Percentiles rank a stretch among this genome's conserved stretches.
These are phyloP conservation scores for Sarocladiaceae sp. DNA, from an alignment of 2,329 filamentous ascomycete genomes.

Conservation along the genomic window DNA sequence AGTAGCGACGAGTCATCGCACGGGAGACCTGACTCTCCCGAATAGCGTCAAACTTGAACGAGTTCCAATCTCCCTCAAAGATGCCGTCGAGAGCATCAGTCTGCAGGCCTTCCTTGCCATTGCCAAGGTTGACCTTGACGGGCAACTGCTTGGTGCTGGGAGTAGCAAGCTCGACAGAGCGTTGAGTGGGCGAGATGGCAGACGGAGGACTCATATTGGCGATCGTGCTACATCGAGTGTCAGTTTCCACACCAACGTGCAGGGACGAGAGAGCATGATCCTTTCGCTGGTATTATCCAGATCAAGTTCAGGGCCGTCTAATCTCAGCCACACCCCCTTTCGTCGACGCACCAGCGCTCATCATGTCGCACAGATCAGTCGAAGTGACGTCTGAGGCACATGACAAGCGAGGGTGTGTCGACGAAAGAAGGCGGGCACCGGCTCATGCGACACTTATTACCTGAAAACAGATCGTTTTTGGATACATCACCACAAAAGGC, in stretches of 20 bases:
- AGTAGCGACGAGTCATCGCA: constrained; percentile 92
- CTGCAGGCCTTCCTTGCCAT: constrained; percentile 21
- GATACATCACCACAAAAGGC: constrained; percentile 25
- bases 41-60: constrained; percentile 80
- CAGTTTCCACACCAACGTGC: constrained; percentile 15
- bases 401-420: not conserved
- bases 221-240: constrained; percentile 25
- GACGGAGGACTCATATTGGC: constrained; percentile 74
- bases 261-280: constrained; percentile 76
- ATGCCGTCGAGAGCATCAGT: constrained; percentile 30
- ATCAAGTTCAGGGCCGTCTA: constrained; percentile 94
- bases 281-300: constrained; percentile 99
- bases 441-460: constrained; percentile 56
- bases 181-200: constrained; percentile 56
- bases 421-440: constrained; percentile 44
- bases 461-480: constrained; percentile 32
- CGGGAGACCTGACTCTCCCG: constrained; percentile 89
- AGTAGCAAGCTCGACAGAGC: constrained; percentile 41
- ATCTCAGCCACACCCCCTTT: constrained; percentile 58
- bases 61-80: constrained; percentile 71
- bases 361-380: no score
- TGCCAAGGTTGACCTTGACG: constrained; percentile 21
- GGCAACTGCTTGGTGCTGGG: constrained; percentile 36
- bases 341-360: not conserved
- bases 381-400: not conserved